Percentiles rank a stretch among this genome's conserved stretches.
Conservation (phyloP, 1,139 yeast genomes). For the Suhomyces taliae region DNA sequence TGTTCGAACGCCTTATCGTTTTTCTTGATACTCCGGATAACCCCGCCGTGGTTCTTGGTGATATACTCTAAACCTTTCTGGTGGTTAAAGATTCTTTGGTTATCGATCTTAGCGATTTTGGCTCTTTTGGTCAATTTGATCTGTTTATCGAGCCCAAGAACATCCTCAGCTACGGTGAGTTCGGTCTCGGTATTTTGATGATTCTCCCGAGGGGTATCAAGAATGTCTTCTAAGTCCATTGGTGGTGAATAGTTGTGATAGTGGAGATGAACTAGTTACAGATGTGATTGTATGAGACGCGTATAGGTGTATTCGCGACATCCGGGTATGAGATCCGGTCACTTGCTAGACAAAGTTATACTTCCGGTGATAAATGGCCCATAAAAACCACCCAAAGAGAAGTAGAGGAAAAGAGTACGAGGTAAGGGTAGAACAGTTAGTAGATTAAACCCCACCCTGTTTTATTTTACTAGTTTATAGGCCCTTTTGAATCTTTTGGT, state of each 20-base stretch:
- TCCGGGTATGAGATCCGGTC: background rate
- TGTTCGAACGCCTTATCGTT: constrained; percentile 30
- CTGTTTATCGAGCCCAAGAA: constrained; percentile 43
- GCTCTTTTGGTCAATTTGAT: constrained; percentile 35
- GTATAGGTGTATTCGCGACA: background rate
- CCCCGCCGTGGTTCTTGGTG: constrained; percentile 37
- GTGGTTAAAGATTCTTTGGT: constrained; percentile 47
- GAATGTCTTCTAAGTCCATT: constrained; percentile 10
- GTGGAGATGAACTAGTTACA: background rate
- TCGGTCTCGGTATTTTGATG: background rate
- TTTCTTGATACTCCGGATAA: constrained; percentile 28
- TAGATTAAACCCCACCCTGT: too few relatives aligned
- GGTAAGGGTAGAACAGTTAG: too few relatives aligned
- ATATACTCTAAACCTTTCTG: constrained; percentile 50
- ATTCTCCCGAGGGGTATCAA: background rate
- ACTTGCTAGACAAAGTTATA: too few relatives aligned
- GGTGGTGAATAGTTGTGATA: too few relatives aligned
- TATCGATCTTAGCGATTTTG: constrained; percentile 46
- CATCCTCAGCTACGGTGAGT: constrained; percentile 21
- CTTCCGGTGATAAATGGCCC: background rate
- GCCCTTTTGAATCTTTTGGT: too few relatives aligned
- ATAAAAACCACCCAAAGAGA: too few relatives aligned
- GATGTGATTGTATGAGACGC: background rate
- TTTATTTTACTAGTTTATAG: too few relatives aligned
- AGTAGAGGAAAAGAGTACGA: too few relatives aligned